These are phyloP conservation scores for Lentinula sp. DNA, from an alignment of 768 basidiomycete species.

Conservation along the genomic window DNA sequence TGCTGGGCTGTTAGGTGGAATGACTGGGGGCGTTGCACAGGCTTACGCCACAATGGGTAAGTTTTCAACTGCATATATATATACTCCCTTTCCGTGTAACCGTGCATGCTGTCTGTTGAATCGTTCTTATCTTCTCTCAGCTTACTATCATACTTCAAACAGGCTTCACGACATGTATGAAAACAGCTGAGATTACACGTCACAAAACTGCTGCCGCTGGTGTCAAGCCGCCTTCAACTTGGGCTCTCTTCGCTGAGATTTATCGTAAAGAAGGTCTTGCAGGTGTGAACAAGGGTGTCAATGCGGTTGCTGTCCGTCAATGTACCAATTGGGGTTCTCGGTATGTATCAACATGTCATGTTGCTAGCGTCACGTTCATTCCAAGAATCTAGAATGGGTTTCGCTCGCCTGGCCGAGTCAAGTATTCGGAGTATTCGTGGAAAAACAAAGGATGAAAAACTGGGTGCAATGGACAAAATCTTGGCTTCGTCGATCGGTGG, in stretches of 20 bases:
- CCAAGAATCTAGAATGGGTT: slow-evolving; percentile 69
- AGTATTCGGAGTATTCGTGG: slow-evolving; percentile 74
- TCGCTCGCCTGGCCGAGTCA: slow-evolving; percentile 87
- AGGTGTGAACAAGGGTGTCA: slow-evolving; percentile 99
- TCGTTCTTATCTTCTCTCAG: not conserved
- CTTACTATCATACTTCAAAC: slow-evolving; percentile 6
- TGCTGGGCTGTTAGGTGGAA: slow-evolving; percentile 91
- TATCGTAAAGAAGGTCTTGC: slow-evolving; percentile 89
- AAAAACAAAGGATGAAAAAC: slow-evolving; percentile 67
- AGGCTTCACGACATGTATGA: slow-evolving; percentile 99
- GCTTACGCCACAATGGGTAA: slow-evolving; percentile 99
- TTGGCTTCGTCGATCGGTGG: slow-evolving; percentile 84
- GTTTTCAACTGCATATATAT: slow-evolving; percentile 21
- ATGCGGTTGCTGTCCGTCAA: slow-evolving; percentile 87
- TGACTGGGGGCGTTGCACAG: slow-evolving; percentile 96
- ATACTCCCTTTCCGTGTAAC: slow-evolving; percentile 8
- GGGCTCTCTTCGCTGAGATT: slow-evolving; percentile 92
- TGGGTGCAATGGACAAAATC: slow-evolving; percentile 82
- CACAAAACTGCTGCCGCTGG: slow-evolving; percentile 87
- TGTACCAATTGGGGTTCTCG: slow-evolving; percentile 93
- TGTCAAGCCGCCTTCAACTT: slow-evolving; percentile 84
- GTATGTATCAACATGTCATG: slow-evolving; percentile 31
- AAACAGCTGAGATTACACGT: slow-evolving; percentile 96
- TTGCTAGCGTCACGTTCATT: not conserved
- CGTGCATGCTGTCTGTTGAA: slow-evolving; percentile 8